Evolutionary conservation across 768 basidiomycete genomes (phyloP).

Genomic region (Tremella yokohamensis): DNA sequence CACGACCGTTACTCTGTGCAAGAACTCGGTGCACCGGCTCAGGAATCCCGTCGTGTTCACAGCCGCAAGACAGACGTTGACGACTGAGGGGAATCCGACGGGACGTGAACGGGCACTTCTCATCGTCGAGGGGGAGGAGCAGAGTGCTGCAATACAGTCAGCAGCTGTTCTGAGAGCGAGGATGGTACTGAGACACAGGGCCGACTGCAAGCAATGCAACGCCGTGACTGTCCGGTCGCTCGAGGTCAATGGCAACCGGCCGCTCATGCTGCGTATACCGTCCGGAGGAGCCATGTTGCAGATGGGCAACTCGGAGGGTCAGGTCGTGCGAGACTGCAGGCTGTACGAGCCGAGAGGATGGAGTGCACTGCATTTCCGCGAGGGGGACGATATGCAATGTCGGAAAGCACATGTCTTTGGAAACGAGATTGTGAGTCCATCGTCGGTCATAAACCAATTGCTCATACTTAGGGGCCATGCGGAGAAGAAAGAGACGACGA

Average conservation of each 20-base stretch:
- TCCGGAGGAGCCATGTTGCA: slow-evolving; percentile 48
- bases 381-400: slow-evolving; percentile 50
- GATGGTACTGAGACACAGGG: slow-evolving; percentile 26
- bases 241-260: slow-evolving; percentile 50
- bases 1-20: slow-evolving; percentile 47
- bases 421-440: slow-evolving; percentile 48
- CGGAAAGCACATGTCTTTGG: slow-evolving; percentile 34
- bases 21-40: slow-evolving; percentile 47
- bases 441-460: neutral
- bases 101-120: slow-evolving; percentile 45
- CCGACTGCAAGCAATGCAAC: slow-evolving; percentile 47
- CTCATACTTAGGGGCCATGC: slow-evolving; percentile 44
- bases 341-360: slow-evolving; percentile 52
- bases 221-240: slow-evolving; percentile 39
- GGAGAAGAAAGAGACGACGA: slow-evolving; percentile 53
- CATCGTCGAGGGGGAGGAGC: slow-evolving; percentile 47
- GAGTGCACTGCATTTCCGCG: slow-evolving; percentile 51
- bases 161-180: slow-evolving; percentile 6
- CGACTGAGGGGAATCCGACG: slow-evolving; percentile 46
- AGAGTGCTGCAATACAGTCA: slow-evolving; percentile 49
- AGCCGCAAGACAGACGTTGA: slow-evolving; percentile 45
- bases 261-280: slow-evolving; percentile 44
- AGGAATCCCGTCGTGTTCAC: slow-evolving; percentile 47
- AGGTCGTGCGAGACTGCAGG: slow-evolving; percentile 46
- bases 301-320: slow-evolving; percentile 48